Conservation (phyloP, 2,329 filamentous ascomycete species). For the Diaporthe aspalathi region DNA sequence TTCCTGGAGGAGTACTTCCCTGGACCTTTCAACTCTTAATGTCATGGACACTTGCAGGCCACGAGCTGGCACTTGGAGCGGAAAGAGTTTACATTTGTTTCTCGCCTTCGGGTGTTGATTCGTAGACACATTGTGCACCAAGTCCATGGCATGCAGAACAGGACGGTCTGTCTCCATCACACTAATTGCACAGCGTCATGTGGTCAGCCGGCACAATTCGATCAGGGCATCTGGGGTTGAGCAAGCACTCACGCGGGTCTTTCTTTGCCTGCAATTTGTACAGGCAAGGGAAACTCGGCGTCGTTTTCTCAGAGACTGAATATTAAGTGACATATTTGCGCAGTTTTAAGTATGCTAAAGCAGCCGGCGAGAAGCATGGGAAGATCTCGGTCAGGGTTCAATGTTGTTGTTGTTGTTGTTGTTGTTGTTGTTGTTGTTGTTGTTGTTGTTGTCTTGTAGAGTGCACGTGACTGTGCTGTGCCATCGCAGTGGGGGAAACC, state of each 20-base stretch:
- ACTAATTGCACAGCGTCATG: background rate
- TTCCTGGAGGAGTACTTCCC: background rate
- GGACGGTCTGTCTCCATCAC: background rate
- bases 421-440: no score
- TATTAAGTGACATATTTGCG: background rate
- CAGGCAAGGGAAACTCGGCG: background rate
- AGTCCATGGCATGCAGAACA: background rate
- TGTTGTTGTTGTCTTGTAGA: no score
- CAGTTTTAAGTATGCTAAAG: background rate
- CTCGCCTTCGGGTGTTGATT: background rate
- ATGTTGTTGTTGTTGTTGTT: no score
- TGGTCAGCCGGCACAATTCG: no score
- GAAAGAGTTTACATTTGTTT: background rate
- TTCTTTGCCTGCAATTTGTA: conserved; percentile 1
- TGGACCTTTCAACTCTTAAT: background rate
- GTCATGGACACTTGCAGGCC: no score
- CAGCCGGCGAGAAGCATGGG: background rate
- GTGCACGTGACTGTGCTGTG: background rate
- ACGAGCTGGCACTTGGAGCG: background rate
- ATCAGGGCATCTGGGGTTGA: background rate
- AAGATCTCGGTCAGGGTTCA: background rate
- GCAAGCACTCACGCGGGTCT: background rate
- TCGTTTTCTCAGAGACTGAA: background rate
- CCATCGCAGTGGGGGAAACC: background rate
- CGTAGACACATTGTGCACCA: background rate